Evolutionary conservation across 306 rosid genomes (phyloP), one percentile per base, ranked within the genome.

Genomic region (Potentilla sterilis): DNA sequence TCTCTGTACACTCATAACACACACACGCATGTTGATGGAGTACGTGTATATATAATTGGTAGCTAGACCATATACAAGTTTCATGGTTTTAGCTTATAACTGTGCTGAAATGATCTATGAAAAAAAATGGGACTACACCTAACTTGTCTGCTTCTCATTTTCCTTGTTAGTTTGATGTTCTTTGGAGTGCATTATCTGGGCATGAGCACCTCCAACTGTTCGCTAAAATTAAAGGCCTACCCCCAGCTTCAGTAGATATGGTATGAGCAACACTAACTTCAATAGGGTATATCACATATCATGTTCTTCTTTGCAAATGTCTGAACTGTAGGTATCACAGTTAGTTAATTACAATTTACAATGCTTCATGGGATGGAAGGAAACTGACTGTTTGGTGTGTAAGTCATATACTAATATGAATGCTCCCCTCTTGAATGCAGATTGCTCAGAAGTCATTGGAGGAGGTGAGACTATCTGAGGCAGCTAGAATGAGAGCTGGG

Each of bases 201-300:
- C 69, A 80, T 82, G 98, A 94, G 69, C 97, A 94, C 84, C 93
- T 94, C 71, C 89, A 90, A 44, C 95, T 94, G 78, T 94, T 94
- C n/a, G 95, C 96, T 72, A 87, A 78, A 54, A 88, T 94, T 21
- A 94, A 90, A 79, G 98, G 98, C 84, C 82, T 94, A 7, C 64
- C 90, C 77, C 85, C 89, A 19, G 61, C 88, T 74, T 87, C 94
- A 40, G 77, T 90, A 76, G 46, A 80, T 68, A 82, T 87, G 75
- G 98, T 93, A 87, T 59, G 90, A 82, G 14, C 70, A 41, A 67
- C 70, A 52, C 76, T 49, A 69, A 49, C 74, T 61, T 71, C 49
- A 43, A 78, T 63, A 55, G 35, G 70, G 78, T 65, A 28, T 28
- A 28, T 28, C 28, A 28, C 28, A 28, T 28, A 28, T 28, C 28